Conservation (phyloP, 495 filamentous ascomycete species). For the Aspergillus mulundensis region DNA sequence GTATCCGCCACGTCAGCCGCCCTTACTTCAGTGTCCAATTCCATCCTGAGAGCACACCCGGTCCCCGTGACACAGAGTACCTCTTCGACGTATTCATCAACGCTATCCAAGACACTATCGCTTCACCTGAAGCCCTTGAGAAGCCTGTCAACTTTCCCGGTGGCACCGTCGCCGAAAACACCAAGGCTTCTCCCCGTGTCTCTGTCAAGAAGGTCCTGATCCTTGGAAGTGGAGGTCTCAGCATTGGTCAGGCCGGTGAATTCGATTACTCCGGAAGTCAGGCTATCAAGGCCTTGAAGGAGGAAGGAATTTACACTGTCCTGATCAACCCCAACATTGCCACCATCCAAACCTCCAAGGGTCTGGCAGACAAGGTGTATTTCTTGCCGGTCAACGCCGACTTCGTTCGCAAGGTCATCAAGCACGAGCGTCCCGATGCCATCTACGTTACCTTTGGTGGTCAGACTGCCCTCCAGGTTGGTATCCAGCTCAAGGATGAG, state of each 20-base stretch:
- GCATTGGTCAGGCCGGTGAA: slow-evolving; percentile 97
- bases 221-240: slow-evolving; percentile 90
- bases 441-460: slow-evolving; percentile 98
- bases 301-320: slow-evolving; percentile 92
- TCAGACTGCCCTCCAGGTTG: slow-evolving; percentile 90
- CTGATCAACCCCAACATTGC: slow-evolving; percentile 99
- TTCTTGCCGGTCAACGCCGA: slow-evolving; percentile 95
- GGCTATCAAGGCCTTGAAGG: slow-evolving; percentile 93
- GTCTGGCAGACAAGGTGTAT: slow-evolving; percentile 95
- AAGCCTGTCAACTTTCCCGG: slow-evolving; percentile 81
- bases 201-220: slow-evolving; percentile 95
- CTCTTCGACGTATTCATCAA: slow-evolving; percentile 95
- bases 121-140: slow-evolving; percentile 57
- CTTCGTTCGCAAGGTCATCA: slow-evolving; percentile 95
- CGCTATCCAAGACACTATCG: slow-evolving; percentile 64
- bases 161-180: slow-evolving; percentile 71
- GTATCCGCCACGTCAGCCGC: slow-evolving; percentile 77
- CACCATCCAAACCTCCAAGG: slow-evolving; percentile 96
- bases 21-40: slow-evolving; percentile 99
- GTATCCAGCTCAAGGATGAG: slow-evolving; percentile 94
- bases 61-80: slow-evolving; percentile 93
- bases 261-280: slow-evolving; percentile 96
- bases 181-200: slow-evolving; percentile 68
- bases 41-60: slow-evolving; percentile 94
- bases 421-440: slow-evolving; percentile 89